phyloP scores from a whole-genome alignment of 768 basidiomycete genomes.

The Suillus sp. region DNA sequence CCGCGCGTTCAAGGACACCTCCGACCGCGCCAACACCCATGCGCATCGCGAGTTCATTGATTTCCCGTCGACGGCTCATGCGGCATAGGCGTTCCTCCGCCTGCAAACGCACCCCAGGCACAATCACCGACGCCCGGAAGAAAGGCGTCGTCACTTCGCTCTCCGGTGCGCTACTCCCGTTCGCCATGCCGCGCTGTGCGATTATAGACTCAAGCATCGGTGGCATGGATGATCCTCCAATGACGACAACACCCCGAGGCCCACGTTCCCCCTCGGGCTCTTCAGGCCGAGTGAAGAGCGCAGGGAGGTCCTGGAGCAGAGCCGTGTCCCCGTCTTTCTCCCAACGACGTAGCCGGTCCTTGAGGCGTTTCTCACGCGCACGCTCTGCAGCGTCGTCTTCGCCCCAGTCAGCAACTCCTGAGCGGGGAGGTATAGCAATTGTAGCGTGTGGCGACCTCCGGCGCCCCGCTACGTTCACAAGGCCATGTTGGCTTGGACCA shows the following conservation, averaged over 20 bases:
- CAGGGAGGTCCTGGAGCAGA: constrained; percentile 66
- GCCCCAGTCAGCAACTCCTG: constrained; percentile 55
- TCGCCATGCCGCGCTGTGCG: constrained; percentile 24
- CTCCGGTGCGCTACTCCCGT: constrained; percentile 20
- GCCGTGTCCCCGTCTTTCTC: constrained; percentile 57
- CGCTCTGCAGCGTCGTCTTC: constrained; percentile 68
- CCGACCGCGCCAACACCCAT: constrained; percentile 81
- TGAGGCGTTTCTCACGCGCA: constrained; percentile 71
- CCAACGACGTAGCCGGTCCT: constrained; percentile 73
- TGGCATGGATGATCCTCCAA: constrained; percentile 46
- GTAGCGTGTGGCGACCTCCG: constrained; percentile 39
- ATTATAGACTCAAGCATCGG: constrained; percentile 26
- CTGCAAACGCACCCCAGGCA: constrained; percentile 61
- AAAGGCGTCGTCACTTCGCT: constrained; percentile 41
- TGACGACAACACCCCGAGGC: constrained; percentile 46
- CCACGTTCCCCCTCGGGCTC: constrained; percentile 36
- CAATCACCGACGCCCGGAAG: constrained; percentile 70
- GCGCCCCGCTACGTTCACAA: constrained; percentile 50
- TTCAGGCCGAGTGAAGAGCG: constrained; percentile 44
- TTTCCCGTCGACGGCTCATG: constrained; percentile 63
- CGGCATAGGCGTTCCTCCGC: constrained; percentile 57
- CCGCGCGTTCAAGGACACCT: constrained; percentile 52
- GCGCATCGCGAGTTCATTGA: constrained; percentile 82
- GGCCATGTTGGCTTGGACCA: constrained; percentile 30
- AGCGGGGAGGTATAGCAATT: constrained; percentile 34